Percentiles rank a stretch among this genome's conserved stretches.
Evolutionary conservation across 2,329 filamentous ascomycete genomes (phyloP).

Genomic region (Dothistroma pini): DNA sequence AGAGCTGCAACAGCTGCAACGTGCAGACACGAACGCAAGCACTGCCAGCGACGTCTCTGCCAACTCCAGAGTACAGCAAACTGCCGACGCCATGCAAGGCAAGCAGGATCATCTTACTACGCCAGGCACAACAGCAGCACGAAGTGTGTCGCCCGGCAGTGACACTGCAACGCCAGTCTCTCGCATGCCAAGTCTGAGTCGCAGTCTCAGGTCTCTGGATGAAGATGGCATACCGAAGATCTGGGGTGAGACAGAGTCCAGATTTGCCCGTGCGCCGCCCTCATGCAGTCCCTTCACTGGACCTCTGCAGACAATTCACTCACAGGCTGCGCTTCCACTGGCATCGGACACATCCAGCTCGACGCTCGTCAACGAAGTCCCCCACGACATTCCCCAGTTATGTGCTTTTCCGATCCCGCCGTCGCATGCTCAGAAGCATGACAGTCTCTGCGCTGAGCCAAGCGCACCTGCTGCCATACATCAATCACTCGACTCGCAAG

Average conservation of each 20-base stretch:
- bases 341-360: not conserved
- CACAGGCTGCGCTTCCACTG: slow-evolving; percentile 21
- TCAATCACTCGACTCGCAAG: not conserved
- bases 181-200: slow-evolving; percentile 1
- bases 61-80: not conserved
- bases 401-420: not conserved
- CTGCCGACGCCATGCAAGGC: not conserved
- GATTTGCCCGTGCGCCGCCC: slow-evolving; percentile 13
- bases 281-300: slow-evolving; percentile 27
- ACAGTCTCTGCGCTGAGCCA: not conserved
- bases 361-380: not conserved
- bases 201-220: slow-evolving; percentile 14
- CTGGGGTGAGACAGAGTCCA: not conserved
- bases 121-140: not conserved
- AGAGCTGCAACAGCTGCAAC: slow-evolving; percentile 23
- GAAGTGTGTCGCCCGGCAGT: not conserved
- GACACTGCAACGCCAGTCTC: not conserved
- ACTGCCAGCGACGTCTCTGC: slow-evolving; percentile 14
- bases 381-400: not conserved
- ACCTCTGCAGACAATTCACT: slow-evolving; percentile 28
- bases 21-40: slow-evolving; percentile 18
- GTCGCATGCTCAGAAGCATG: not conserved
- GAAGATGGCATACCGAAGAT: slow-evolving; percentile 4
- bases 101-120: not conserved
- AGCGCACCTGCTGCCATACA: not conserved